These are phyloP conservation scores for Wickerhamomyces pijperi DNA, from an alignment of 805 yeast species.

Conservation along the genomic window DNA sequence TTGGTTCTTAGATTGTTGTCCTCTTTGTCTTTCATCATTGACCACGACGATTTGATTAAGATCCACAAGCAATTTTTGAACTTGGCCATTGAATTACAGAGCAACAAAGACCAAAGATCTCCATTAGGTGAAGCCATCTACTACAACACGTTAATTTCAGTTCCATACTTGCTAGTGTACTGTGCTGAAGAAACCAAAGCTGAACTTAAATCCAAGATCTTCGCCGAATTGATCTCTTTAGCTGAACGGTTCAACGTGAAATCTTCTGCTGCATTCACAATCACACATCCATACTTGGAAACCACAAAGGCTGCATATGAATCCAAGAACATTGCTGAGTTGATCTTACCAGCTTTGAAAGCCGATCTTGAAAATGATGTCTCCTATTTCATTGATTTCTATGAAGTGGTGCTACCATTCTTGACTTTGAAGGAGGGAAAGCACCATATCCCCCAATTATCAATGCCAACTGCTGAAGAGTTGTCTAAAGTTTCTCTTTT, in stretches of 20 bases:
- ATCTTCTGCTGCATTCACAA: conserved; percentile 6
- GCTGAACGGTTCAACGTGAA: conserved; percentile 30
- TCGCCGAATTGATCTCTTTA: conserved; percentile 24
- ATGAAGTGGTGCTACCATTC: conserved; percentile 7
- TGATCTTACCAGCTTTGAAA: conserved; percentile 41
- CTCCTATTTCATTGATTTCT: conserved; percentile 25
- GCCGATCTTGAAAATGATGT: conserved; percentile 1
- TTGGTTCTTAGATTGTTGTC: conserved; percentile 61
- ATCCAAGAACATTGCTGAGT: conserved; percentile 34
- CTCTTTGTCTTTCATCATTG: conserved; percentile 49
- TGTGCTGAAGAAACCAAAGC: conserved; percentile 20
- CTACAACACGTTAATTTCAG: conserved; percentile 45
- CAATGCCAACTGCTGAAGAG: conserved; percentile 26
- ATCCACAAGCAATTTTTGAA: conserved; percentile 44
- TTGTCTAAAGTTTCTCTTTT: conserved; percentile 22
- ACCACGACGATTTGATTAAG: conserved; percentile 33
- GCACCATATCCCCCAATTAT: conserved; percentile 14
- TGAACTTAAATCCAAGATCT: neutral
- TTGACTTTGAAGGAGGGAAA: conserved; percentile 10
- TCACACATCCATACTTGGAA: conserved; percentile 18
- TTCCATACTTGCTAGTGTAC: conserved; percentile 53
- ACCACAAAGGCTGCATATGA: conserved; percentile 33
- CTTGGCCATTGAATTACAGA: conserved; percentile 46
- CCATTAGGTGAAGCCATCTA: conserved; percentile 61
- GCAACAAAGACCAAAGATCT: conserved; percentile 25